Conservation (phyloP, 352 stramenopile species). For the Phytophthora kernoviae region DNA sequence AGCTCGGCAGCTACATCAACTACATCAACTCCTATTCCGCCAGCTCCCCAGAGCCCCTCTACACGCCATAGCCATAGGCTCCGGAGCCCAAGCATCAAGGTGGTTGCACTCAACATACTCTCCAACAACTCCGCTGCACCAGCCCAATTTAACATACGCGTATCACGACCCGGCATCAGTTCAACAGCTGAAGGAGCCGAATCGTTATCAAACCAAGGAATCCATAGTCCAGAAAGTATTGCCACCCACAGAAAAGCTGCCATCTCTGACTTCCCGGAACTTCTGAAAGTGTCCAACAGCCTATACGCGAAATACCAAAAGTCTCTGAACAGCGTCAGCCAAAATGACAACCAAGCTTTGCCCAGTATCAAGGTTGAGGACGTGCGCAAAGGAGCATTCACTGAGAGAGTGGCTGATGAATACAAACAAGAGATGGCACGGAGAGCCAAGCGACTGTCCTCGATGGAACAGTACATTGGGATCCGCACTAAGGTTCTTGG, state of each 20-base stretch:
- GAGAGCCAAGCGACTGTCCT: slow-evolving; percentile 52
- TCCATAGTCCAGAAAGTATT: neutral
- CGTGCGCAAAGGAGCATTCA: slow-evolving; percentile 56
- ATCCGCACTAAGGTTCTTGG: slow-evolving; percentile 54
- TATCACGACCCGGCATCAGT: neutral
- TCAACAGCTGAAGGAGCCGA: slow-evolving; percentile 6
- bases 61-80: slow-evolving; percentile 25
- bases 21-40: too few species aligned
- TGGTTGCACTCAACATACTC: slow-evolving; percentile 45
- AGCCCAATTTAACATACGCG: slow-evolving; percentile 16
- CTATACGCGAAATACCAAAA: slow-evolving; percentile 42
- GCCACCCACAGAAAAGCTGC: slow-evolving; percentile 31
- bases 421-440: slow-evolving; percentile 70
- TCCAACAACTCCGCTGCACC: slow-evolving; percentile 4
- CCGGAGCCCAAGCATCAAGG: slow-evolving; percentile 37
- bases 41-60: slow-evolving; percentile 10
- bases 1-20: neutral
- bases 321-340: slow-evolving; percentile 10
- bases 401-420: slow-evolving; percentile 46
- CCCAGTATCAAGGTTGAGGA: slow-evolving; percentile 52
- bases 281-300: slow-evolving; percentile 41
- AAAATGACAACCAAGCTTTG: slow-evolving; percentile 15
- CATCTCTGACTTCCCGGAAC: slow-evolving; percentile 36
- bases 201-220: neutral
- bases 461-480: slow-evolving; percentile 62